Conservation (phyloP, 805 yeast genomes). For the Yamadazyma takamatsuzukensis region DNA sequence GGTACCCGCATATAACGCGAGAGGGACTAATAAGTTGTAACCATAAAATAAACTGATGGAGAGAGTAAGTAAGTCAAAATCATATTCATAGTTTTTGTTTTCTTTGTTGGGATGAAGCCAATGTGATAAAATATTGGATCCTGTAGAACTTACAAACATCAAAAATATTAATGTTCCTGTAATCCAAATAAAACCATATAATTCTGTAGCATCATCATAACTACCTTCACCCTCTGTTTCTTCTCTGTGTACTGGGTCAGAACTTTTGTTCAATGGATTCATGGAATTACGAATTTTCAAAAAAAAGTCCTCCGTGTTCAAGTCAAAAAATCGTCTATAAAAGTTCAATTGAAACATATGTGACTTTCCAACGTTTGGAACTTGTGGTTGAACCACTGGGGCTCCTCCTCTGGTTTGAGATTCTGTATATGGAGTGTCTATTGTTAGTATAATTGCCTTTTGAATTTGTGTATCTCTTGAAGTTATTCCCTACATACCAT, state of each 20-base stretch:
- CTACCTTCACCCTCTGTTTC: constrained; percentile 38
- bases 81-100: constrained; percentile 50
- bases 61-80: constrained; percentile 59
- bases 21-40: constrained; percentile 67
- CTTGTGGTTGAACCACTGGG: constrained; percentile 24
- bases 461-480: no score
- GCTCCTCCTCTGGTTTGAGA: no score
- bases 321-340: constrained; percentile 65
- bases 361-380: constrained; percentile 15
- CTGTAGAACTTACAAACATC: constrained; percentile 71
- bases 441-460: background rate
- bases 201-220: constrained; percentile 49
- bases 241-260: constrained; percentile 16
- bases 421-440: background rate
- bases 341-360: constrained; percentile 55
- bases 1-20: constrained; percentile 47
- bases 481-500: constrained; percentile 3
- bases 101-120: constrained; percentile 39
- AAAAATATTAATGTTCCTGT: constrained; percentile 75
- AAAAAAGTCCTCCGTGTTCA: constrained; percentile 61
- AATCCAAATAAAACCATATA: constrained; percentile 90
- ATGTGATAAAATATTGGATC: constrained; percentile 60
- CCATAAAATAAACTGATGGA: constrained; percentile 73
- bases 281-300: constrained; percentile 50
- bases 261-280: constrained; percentile 43